Evolutionary conservation across 495 filamentous ascomycete species (phyloP).

Genomic region (Pyronema omphalodes): DNA sequence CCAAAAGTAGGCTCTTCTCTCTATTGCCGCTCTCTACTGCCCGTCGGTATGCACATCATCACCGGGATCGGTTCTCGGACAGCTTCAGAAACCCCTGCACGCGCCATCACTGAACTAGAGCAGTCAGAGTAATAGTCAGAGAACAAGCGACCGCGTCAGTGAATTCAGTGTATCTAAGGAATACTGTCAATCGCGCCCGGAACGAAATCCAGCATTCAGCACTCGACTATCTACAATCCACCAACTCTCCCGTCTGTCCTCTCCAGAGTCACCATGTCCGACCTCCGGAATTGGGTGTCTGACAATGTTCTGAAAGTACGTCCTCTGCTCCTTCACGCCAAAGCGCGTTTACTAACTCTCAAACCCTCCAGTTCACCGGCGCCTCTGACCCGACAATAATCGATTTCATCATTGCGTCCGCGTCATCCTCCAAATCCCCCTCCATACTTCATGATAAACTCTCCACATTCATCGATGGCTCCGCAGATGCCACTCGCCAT

Average conservation of each 20-base stretch:
- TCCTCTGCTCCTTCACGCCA: neutral
- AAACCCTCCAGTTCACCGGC: slow-evolving; percentile 30
- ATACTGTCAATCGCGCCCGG: too few species aligned
- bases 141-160: too few species aligned
- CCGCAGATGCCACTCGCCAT: slow-evolving; percentile 27
- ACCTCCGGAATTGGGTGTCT: slow-evolving; percentile 24
- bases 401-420: slow-evolving; percentile 45
- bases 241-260: neutral
- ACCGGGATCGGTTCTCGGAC: neutral
- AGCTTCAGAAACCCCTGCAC: neutral
- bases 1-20: too few species aligned
- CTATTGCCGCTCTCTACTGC: too few species aligned
- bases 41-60: neutral
- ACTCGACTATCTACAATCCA: neutral
- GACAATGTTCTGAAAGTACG: slow-evolving; percentile 25
- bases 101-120: neutral
- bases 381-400: slow-evolving; percentile 42
- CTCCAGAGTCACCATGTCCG: neutral
- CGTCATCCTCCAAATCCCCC: slow-evolving; percentile 36
- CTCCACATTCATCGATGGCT: slow-evolving; percentile 35
- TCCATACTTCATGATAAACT: slow-evolving; percentile 37
- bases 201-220: too few species aligned
- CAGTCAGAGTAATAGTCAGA: too few species aligned
- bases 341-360: neutral
- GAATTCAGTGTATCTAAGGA: too few species aligned